phyloP scores from a whole-genome alignment of 768 basidiomycete species.

The Collybia sordida region DNA sequence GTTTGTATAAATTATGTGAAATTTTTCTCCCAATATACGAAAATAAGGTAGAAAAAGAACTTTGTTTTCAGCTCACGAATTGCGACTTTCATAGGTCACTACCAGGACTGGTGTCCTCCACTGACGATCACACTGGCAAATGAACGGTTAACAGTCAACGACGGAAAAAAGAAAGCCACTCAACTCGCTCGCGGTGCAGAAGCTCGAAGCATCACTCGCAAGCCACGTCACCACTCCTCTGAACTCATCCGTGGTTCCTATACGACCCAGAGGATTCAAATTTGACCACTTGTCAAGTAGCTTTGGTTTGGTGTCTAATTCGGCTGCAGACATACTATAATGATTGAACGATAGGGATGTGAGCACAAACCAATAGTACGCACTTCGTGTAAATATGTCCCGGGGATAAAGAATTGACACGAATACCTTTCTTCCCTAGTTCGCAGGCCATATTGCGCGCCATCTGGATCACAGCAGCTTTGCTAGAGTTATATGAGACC shows the following conservation, averaged over 20 bases:
- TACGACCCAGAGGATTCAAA: constrained; percentile 60
- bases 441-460: constrained; percentile 62
- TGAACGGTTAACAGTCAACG: background rate
- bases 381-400: constrained; percentile 55
- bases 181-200: constrained; percentile 56
- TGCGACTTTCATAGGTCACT: no score
- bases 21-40: no score
- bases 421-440: constrained; percentile 45
- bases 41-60: no score
- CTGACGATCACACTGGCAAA: no score
- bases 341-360: background rate
- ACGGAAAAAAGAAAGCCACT: constrained; percentile 36
- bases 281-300: constrained; percentile 46
- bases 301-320: constrained; percentile 45
- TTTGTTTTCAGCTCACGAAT: no score
- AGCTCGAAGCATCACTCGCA: constrained; percentile 70
- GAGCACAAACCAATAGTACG: constrained; percentile 1
- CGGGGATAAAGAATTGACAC: constrained; percentile 58
- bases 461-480: constrained; percentile 61
- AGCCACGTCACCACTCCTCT: constrained; percentile 71
- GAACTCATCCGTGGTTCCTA: constrained; percentile 70
- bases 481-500: constrained; percentile 58
- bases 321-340: constrained; percentile 52
- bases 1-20: no score
- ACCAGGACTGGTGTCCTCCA: no score